Evolutionary conservation across 176 grass and related monocot genomes (phyloP).

Genomic region (Aegilops sharonensis): DNA sequence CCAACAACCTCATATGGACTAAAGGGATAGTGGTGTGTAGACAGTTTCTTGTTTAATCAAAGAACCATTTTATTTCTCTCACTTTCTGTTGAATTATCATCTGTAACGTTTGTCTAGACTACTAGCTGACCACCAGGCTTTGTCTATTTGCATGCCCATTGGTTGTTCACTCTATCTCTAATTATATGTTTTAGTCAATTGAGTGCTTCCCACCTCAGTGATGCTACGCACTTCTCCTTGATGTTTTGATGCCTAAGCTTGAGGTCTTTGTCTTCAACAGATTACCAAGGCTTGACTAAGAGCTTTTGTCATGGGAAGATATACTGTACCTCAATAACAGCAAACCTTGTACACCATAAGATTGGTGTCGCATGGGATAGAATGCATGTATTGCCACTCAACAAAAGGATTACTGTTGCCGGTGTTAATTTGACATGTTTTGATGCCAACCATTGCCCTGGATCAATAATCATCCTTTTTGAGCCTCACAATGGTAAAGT

Average conservation of each 20-base stretch:
- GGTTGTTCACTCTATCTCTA: background rate
- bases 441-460: constrained; percentile 97
- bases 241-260: constrained; percentile 12
- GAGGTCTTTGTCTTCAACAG: constrained; percentile 38
- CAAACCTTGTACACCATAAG: constrained; percentile 82
- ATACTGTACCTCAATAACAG: constrained; percentile 90
- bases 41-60: constrained; percentile 6
- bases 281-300: constrained; percentile 93
- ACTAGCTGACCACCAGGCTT: background rate
- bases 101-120: background rate
- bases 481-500: constrained; percentile 91
- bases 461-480: constrained; percentile 91
- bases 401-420: constrained; percentile 62
- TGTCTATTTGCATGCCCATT: background rate
- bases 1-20: background rate
- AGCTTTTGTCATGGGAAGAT: constrained; percentile 94
- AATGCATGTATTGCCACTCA: constrained; percentile 79
- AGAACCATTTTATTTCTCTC: background rate
- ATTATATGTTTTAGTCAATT: background rate
- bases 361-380: constrained; percentile 84
- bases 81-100: background rate
- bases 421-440: constrained; percentile 84
- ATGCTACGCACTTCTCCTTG: background rate
- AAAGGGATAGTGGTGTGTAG: background rate
- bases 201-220: background rate